Evolutionary conservation across 306 rosid genomes (phyloP).

Genomic region (Trifolium fragiferum): DNA sequence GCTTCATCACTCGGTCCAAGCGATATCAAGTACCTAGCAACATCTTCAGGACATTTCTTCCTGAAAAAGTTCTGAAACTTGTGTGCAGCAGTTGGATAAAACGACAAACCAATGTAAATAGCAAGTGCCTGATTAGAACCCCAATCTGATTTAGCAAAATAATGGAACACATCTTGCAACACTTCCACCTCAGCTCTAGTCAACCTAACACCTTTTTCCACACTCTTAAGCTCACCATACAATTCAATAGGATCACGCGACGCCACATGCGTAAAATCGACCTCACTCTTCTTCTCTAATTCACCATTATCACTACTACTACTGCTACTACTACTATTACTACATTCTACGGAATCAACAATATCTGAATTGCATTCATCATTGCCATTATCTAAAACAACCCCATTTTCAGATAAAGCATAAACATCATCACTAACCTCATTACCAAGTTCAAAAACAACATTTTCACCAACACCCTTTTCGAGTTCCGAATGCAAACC

Average conservation of each 20-base stretch:
- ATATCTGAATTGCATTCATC: slow-evolving; percentile 34
- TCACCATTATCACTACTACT: slow-evolving; percentile 14
- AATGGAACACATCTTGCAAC: slow-evolving; percentile 47
- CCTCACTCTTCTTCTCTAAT: slow-evolving; percentile 33
- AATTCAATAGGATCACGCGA: slow-evolving; percentile 62
- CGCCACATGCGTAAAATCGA: slow-evolving; percentile 47
- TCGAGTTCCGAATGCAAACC: slow-evolving; percentile 45
- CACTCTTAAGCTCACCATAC: slow-evolving; percentile 55
- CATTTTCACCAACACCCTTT: slow-evolving; percentile 54
- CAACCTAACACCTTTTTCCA: slow-evolving; percentile 45
- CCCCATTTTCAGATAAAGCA: slow-evolving; percentile 38
- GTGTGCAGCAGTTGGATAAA: slow-evolving; percentile 78
- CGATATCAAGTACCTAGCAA: slow-evolving; percentile 59
- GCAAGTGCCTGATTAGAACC: slow-evolving; percentile 90
- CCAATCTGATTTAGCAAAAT: slow-evolving; percentile 75
- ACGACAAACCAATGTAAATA: slow-evolving; percentile 84
- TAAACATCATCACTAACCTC: slow-evolving; percentile 36
- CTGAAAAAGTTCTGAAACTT: slow-evolving; percentile 62
- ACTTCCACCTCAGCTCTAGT: slow-evolving; percentile 51
- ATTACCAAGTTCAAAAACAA: slow-evolving; percentile 43
- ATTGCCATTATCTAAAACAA: slow-evolving; percentile 39
- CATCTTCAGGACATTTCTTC: slow-evolving; percentile 58
- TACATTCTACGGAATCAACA: slow-evolving; percentile 43
- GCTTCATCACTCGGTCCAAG: slow-evolving; percentile 76
- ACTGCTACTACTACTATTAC: background rate